A percentile compares a stretch with the other conserved stretches of the same genome.
These are phyloP conservation scores for Saccharum spontaneum DNA, from an alignment of 176 grass and related monocot genomes.

Conservation along the genomic window DNA sequence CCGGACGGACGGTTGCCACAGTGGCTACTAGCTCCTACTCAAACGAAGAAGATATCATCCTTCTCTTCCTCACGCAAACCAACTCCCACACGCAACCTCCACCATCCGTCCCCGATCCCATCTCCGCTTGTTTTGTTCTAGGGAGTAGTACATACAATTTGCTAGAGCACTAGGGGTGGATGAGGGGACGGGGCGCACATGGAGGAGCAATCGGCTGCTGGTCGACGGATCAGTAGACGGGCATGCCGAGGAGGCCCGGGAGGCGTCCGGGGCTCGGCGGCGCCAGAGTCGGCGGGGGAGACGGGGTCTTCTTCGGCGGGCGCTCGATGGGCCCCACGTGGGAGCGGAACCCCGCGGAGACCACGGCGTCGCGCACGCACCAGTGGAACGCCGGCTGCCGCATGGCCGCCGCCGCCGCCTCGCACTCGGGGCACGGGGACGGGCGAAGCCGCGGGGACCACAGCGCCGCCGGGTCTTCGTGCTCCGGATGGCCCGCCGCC, in stretches of 20 bases:
- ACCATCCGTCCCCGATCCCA: not conserved
- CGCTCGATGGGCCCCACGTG: constrained; percentile 82
- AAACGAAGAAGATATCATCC: too few species aligned
- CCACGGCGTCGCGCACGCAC: constrained; percentile 75
- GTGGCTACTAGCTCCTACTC: too few species aligned
- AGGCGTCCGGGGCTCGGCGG: not conserved
- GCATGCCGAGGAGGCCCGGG: constrained; percentile 15
- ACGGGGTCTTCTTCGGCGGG: constrained; percentile 53
- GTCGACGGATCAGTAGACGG: constrained; percentile 16
- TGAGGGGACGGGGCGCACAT: not conserved
- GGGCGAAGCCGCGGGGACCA: constrained; percentile 8
- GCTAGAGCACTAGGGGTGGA: not conserved
- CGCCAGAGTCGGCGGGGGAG: not conserved
- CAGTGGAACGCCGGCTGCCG: constrained; percentile 66
- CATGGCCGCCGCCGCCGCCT: constrained; percentile 54
- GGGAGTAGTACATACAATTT: not conserved
- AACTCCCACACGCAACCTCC: not conserved
- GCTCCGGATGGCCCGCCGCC: not conserved
- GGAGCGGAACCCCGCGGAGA: constrained; percentile 66
- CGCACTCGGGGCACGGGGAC: constrained; percentile 64
- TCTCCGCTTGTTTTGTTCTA: not conserved
- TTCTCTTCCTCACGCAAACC: too few species aligned
- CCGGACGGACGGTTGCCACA: too few species aligned
- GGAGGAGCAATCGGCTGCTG: not conserved
- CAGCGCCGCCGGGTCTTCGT: constrained; percentile 21